These are phyloP conservation scores for Sabuloglossum arenarium DNA, from an alignment of 495 filamentous ascomycete species.

Conservation along the genomic window DNA sequence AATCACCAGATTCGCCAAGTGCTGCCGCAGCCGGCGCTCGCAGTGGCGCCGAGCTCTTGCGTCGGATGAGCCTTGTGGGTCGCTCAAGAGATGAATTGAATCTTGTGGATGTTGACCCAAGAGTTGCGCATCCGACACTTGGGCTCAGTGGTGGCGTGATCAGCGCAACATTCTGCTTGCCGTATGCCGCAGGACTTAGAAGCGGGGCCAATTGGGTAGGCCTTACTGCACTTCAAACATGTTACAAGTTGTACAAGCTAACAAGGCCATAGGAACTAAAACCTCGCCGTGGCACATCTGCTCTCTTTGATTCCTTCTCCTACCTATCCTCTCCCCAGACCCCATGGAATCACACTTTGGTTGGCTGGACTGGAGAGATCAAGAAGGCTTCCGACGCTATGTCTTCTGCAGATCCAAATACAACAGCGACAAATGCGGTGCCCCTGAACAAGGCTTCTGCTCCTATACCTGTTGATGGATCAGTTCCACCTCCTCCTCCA, in stretches of 20 bases:
- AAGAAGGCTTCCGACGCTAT: conserved; percentile 25
- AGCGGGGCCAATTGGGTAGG: conserved; percentile 57
- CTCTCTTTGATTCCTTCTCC: conserved; percentile 71
- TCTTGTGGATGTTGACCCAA: conserved; percentile 35
- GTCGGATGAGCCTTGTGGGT: conserved; percentile 34
- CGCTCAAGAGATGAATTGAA: conserved; percentile 22
- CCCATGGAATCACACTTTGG: conserved; percentile 67
- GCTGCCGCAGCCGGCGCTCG: conserved; percentile 24
- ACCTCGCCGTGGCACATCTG: conserved; percentile 62
- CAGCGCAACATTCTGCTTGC: conserved; percentile 69
- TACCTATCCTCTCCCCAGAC: conserved; percentile 57
- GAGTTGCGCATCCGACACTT: conserved; percentile 41
- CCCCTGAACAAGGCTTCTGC: conserved; percentile 41
- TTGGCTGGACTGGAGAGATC: conserved; percentile 89
- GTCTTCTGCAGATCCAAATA: conserved; percentile 10
- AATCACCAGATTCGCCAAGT: conserved; percentile 16
- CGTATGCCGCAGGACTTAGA: conserved; percentile 47
- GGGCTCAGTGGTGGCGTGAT: conserved; percentile 65
- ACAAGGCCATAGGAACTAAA: conserved; percentile 35
- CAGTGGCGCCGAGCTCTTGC: conserved; percentile 29
- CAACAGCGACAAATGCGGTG: conserved; percentile 13
- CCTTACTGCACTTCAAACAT: conserved; percentile 8
- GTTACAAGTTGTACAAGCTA: neutral
- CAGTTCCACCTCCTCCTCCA: conserved; percentile 27
- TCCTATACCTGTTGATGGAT: conserved; percentile 47